Percentiles rank a stretch among this genome's conserved stretches.
phyloP scores from a whole-genome alignment of 768 basidiomycete species.

The Rhizopogon roseolus region DNA sequence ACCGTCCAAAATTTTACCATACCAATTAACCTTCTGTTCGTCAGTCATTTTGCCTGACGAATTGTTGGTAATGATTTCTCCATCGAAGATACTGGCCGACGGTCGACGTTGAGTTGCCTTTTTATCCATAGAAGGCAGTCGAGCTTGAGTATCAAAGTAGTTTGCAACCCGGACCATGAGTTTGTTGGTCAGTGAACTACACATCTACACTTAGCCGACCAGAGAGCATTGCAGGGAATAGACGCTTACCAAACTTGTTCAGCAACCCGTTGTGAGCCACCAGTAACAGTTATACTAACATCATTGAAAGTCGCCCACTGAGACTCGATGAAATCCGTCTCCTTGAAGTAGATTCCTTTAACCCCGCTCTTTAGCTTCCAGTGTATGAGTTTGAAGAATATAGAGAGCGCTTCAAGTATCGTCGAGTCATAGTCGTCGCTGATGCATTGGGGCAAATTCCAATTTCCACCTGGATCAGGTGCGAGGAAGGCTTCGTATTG shows the following conservation, averaged over 20 bases:
- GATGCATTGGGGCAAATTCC: constrained; percentile 87
- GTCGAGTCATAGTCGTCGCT: constrained; percentile 87
- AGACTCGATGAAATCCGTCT: constrained; percentile 95
- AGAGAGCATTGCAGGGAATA: background rate
- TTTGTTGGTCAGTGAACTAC: constrained; percentile 86
- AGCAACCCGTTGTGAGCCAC: constrained; percentile 87
- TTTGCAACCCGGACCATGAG: constrained; percentile 89
- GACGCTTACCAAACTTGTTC: constrained; percentile 86
- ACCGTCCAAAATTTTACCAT: constrained; percentile 87
- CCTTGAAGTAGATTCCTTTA: constrained; percentile 93
- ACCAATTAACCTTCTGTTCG: constrained; percentile 85
- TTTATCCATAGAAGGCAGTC: constrained; percentile 53
- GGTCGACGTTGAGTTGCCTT: constrained; percentile 18
- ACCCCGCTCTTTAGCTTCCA: constrained; percentile 93
- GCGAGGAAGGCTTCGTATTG: constrained; percentile 91
- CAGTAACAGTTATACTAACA: constrained; percentile 81
- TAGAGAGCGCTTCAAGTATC: constrained; percentile 78
- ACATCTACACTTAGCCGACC: background rate
- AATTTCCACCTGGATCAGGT: constrained; percentile 81
- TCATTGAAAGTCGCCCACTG: constrained; percentile 95
- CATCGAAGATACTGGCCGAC: constrained; percentile 30
- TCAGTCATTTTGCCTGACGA: constrained; percentile 54
- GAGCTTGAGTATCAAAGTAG: constrained; percentile 93
- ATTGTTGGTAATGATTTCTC: constrained; percentile 33
- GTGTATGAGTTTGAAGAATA: constrained; percentile 91